phyloP scores from a whole-genome alignment of 139 green algal genomes.

The Microglena sp. region DNA sequence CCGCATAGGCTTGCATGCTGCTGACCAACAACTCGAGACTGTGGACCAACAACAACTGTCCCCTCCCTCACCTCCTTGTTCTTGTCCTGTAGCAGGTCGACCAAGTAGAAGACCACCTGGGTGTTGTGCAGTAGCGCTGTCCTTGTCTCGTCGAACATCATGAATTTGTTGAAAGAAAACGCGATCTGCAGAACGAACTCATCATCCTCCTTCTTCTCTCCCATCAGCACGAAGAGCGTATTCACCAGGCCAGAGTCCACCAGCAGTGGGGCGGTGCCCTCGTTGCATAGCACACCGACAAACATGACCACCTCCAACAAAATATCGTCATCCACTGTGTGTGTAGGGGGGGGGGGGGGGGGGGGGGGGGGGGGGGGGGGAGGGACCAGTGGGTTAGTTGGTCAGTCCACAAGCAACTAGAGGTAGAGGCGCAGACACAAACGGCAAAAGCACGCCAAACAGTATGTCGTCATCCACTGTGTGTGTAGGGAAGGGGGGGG shows the following conservation, averaged over 20 bases:
- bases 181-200: slow-evolving; percentile 75
- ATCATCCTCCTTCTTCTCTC: slow-evolving; percentile 70
- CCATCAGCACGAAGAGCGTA: slow-evolving; percentile 41
- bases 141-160: slow-evolving; percentile 45
- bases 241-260: slow-evolving; percentile 41
- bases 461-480: too few relatives aligned
- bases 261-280: slow-evolving; percentile 45
- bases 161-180: slow-evolving; percentile 54
- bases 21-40: too few relatives aligned
- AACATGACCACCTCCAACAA: slow-evolving; percentile 69
- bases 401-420: too few relatives aligned
- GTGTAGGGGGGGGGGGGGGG: too few relatives aligned
- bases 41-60: too few relatives aligned
- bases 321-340: too few relatives aligned
- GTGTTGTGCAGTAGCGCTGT: slow-evolving; percentile 40
- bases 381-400: too few relatives aligned
- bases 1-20: too few relatives aligned
- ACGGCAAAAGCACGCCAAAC: too few relatives aligned
- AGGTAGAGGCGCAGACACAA: too few relatives aligned
- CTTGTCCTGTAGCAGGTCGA: slow-evolving; percentile 68
- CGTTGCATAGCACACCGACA: slow-evolving; percentile 56
- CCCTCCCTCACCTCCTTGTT: slow-evolving; percentile 50
- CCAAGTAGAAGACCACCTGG: slow-evolving; percentile 63
- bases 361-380: too few relatives aligned
- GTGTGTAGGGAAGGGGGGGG: too few relatives aligned